These are phyloP conservation scores for Cyberlindnera bimundalis DNA, from an alignment of 805 yeast species.

Conservation along the genomic window DNA sequence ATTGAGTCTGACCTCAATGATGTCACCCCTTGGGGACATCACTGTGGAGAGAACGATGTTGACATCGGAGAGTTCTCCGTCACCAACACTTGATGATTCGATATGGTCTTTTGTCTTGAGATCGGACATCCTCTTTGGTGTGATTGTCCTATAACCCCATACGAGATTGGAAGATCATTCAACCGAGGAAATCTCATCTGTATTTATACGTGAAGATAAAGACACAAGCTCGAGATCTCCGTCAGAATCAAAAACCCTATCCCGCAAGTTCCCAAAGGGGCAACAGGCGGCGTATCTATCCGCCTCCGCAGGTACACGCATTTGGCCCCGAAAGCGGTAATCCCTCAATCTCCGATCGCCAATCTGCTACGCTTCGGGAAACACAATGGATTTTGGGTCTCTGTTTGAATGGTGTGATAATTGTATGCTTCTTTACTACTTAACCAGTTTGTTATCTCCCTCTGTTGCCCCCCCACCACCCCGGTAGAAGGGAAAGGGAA, in stretches of 20 bases:
- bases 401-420: background rate
- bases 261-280: background rate
- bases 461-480: too few relatives aligned
- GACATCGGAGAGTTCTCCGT: slow-evolving; percentile 10
- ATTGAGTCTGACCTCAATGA: slow-evolving; percentile 28
- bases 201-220: too few relatives aligned
- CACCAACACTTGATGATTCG: slow-evolving; percentile 3
- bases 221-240: too few relatives aligned
- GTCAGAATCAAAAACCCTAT: too few relatives aligned
- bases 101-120: slow-evolving; percentile 1
- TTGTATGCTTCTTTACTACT: background rate
- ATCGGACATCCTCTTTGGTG: background rate
- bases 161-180: too few relatives aligned
- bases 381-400: background rate
- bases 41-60: slow-evolving; percentile 23
- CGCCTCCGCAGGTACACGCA: too few relatives aligned
- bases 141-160: too few relatives aligned
- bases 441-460: background rate
- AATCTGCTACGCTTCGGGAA: background rate
- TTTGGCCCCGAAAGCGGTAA: too few relatives aligned
- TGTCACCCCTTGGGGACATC: slow-evolving; percentile 26
- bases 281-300: background rate
- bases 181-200: too few relatives aligned
- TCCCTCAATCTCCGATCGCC: background rate
- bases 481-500: too few relatives aligned